These are phyloP conservation scores for Phialophora tarda DNA, from an alignment of 2,329 filamentous ascomycete species.

Conservation along the genomic window DNA sequence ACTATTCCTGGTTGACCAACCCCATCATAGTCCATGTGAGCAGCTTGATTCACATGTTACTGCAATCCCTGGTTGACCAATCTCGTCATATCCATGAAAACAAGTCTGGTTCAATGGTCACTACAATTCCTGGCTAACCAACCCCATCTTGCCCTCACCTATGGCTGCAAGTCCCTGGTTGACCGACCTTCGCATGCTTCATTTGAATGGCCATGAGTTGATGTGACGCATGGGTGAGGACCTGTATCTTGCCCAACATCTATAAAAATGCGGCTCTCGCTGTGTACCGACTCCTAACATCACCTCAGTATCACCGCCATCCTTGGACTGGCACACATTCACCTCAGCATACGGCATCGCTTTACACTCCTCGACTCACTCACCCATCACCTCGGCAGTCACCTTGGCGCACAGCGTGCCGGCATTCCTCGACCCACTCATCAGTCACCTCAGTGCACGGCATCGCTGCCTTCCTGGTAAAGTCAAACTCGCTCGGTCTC, in stretches of 20 bases:
- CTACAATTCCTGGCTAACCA: background rate
- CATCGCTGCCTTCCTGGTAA: background rate
- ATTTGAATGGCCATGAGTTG: background rate
- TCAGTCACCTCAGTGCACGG: too few species aligned
- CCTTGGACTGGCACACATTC: background rate
- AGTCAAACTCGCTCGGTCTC: background rate
- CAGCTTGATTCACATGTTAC: too few species aligned
- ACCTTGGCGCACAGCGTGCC: too few species aligned
- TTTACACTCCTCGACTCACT: too few species aligned
- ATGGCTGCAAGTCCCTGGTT: background rate
- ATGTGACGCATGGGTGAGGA: background rate
- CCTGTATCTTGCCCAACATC: background rate
- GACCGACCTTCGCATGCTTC: background rate
- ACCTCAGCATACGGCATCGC: too few species aligned
- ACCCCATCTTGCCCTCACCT: background rate
- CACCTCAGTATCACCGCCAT: background rate
- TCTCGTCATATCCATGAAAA: too few species aligned
- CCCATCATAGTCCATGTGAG: too few species aligned
- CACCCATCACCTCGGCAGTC: too few species aligned
- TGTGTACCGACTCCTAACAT: background rate
- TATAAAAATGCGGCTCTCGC: background rate
- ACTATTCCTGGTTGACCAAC: too few species aligned
- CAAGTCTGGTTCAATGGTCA: background rate
- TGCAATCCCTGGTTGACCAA: background rate
- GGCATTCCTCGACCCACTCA: too few species aligned